These are phyloP conservation scores for Ophiosphaerella narmari DNA, from an alignment of 2,329 filamentous ascomycete species.

Conservation along the genomic window DNA sequence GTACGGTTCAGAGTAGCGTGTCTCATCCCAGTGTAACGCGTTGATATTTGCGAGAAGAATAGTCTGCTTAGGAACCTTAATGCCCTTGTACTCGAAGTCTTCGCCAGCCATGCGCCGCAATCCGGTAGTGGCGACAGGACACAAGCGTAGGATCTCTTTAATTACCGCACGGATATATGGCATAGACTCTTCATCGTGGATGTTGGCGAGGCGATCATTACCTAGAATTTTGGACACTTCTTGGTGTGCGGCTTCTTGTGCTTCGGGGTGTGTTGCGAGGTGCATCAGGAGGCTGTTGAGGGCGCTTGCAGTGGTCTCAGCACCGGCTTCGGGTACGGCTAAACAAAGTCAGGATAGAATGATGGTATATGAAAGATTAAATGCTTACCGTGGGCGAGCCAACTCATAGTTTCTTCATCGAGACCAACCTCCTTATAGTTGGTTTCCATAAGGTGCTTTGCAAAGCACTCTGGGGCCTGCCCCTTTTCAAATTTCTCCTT, in stretches of 20 bases:
- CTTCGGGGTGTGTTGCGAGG: constrained; percentile 15
- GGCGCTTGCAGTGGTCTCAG: constrained; percentile 35
- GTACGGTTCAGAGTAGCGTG: constrained; percentile 29
- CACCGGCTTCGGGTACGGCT: constrained; percentile 40
- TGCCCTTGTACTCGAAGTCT: constrained; percentile 37
- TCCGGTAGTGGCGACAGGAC: constrained; percentile 23
- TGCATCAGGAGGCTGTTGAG: constrained; percentile 23
- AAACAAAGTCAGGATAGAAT: background rate
- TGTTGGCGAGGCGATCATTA: constrained; percentile 1
- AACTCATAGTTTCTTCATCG: constrained; percentile 23
- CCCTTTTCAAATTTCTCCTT: constrained; percentile 8
- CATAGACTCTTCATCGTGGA: constrained; percentile 5
- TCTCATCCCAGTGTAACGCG: constrained; percentile 32
- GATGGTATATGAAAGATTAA: background rate
- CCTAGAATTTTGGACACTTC: constrained; percentile 16
- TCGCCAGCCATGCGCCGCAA: constrained; percentile 27
- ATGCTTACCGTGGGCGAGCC: constrained; percentile 22
- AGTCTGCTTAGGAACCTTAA: constrained; percentile 41
- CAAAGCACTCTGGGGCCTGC: constrained; percentile 23
- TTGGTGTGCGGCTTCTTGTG: constrained; percentile 11
- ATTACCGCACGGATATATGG: constrained; percentile 41
- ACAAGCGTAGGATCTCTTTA: constrained; percentile 35
- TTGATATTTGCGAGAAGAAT: constrained; percentile 26
- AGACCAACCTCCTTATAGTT: constrained; percentile 38
- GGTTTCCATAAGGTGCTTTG: constrained; percentile 14